Evolutionary conservation across 306 rosid genomes (phyloP).

Genomic region (Vigna reflexopilosa): DNA sequence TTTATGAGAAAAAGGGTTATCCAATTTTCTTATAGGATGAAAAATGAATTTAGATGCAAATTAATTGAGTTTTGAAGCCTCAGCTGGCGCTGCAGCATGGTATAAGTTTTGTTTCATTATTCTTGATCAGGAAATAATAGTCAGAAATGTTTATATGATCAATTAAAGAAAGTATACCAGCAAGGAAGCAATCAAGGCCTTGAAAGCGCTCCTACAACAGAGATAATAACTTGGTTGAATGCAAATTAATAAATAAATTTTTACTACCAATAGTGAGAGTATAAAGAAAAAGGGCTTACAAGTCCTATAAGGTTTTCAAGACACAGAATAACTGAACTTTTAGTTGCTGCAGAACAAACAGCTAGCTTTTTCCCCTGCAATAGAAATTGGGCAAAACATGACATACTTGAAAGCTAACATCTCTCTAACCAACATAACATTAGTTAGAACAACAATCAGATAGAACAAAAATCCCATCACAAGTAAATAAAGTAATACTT

Average conservation of each 20-base stretch:
- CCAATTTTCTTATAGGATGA: neutral
- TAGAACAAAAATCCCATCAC: neutral
- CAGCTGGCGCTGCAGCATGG: neutral
- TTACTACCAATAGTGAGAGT: conserved; percentile 13
- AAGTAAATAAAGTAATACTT: conserved; percentile 31
- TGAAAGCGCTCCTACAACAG: conserved; percentile 85
- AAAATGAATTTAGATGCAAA: neutral
- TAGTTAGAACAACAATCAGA: neutral
- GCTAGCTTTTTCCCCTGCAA: conserved; percentile 84
- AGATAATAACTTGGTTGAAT: conserved; percentile 36
- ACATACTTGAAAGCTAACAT: conserved; percentile 18
- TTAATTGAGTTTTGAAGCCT: conserved; percentile 33
- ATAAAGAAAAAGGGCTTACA: conserved; percentile 54
- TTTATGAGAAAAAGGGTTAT: conserved; percentile 36
- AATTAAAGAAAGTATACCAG: conserved; percentile 63
- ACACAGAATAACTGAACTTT: conserved; percentile 89
- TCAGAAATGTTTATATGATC: conserved; percentile 33
- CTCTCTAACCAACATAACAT: conserved; percentile 21
- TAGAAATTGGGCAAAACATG: conserved; percentile 17
- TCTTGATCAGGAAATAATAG: conserved; percentile 14
- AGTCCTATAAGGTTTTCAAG: conserved; percentile 89
- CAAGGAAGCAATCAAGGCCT: conserved; percentile 98
- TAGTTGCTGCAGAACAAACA: conserved; percentile 98
- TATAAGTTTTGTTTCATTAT: conserved; percentile 4
- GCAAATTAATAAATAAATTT: conserved; percentile 10